A percentile compares a stretch with the other conserved stretches of the same genome.
These are phyloP conservation scores for Cucurbita moschata DNA, from an alignment of 306 rosid species.

Conservation along the genomic window DNA sequence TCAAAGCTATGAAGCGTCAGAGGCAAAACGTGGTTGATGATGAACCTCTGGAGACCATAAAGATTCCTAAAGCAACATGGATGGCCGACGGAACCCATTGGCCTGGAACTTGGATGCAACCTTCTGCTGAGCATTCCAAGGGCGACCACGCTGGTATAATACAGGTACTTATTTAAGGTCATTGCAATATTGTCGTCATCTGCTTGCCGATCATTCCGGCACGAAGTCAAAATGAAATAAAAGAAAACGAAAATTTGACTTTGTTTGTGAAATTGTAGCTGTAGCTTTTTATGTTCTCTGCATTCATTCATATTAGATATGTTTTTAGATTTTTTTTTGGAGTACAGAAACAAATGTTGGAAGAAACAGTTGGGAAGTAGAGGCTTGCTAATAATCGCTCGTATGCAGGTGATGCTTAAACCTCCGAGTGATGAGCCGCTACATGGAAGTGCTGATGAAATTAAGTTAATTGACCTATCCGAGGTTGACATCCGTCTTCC, in stretches of 20 bases:
- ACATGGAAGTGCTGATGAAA: conserved; percentile 48
- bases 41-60: conserved; percentile 50
- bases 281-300: neutral
- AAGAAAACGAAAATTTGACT: neutral
- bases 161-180: conserved; percentile 40
- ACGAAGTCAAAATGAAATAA: neutral
- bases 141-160: conserved; percentile 93
- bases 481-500: conserved; percentile 89
- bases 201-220: neutral
- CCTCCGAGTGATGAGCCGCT: conserved; percentile 95
- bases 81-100: conserved; percentile 98
- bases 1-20: conserved; percentile 78
- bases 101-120: conserved; percentile 88
- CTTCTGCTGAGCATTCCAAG: conserved; percentile 61
- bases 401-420: conserved; percentile 87
- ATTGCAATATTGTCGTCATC: neutral
- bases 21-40: conserved; percentile 51
- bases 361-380: neutral
- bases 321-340: neutral
- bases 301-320: neutral
- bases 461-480: conserved; percentile 45
- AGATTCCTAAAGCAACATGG: conserved; percentile 92
- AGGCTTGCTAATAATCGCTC: conserved; percentile 1
- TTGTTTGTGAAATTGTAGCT: neutral
- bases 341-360: no score